Percentiles rank a stretch among this genome's conserved stretches.
Evolutionary conservation across 176 grass and related monocot genomes (phyloP).

Genomic region (Aegilops sharonensis): DNA sequence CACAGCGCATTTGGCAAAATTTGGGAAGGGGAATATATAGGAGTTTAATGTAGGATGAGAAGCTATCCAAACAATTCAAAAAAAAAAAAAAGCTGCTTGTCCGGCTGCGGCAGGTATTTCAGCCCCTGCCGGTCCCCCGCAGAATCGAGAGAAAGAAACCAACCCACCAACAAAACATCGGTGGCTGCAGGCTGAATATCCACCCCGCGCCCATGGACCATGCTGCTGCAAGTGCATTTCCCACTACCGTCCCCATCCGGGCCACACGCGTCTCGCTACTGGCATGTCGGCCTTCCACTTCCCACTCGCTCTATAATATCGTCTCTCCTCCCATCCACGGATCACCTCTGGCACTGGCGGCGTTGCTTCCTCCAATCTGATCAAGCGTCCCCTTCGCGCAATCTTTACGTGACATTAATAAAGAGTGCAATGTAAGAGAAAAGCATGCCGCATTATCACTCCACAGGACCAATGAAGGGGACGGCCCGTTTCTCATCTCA

Average conservation of each 20-base stretch:
- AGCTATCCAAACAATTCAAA: too few relatives aligned
- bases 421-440: background rate
- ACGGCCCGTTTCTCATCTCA: background rate
- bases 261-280: background rate
- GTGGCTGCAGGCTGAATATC: too few relatives aligned
- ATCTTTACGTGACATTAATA: background rate
- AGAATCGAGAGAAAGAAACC: too few relatives aligned
- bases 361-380: background rate
- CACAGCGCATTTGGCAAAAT: too few relatives aligned
- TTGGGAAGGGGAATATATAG: too few relatives aligned
- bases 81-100: too few relatives aligned
- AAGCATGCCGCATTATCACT: background rate
- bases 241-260: background rate
- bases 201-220: too few relatives aligned
- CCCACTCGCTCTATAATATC: background rate
- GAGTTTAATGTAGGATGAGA: too few relatives aligned
- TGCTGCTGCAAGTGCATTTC: background rate
- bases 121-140: too few relatives aligned
- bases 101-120: too few relatives aligned
- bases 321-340: background rate
- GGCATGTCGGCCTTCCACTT: background rate
- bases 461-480: background rate
- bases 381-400: background rate
- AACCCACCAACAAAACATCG: too few relatives aligned
- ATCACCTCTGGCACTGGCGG: background rate